Conservation (phyloP, 129 eudicot species). For the Helianthus tuberosus region DNA sequence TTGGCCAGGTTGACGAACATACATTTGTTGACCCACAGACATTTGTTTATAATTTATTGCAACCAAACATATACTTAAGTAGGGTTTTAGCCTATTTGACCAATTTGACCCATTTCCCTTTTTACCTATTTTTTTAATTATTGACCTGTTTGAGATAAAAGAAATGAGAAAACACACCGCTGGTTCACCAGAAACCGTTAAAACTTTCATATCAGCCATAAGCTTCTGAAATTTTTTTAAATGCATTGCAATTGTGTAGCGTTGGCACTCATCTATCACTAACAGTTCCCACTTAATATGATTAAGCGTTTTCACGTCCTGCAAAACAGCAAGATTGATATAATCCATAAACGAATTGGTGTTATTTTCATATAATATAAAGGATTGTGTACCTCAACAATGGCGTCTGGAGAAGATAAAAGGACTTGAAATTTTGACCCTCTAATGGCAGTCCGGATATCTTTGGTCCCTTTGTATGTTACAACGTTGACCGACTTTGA, state of each 20-base stretch:
- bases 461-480: conserved; percentile 38
- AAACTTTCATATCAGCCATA: conserved; percentile 39
- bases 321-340: conserved; percentile 5
- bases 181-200: conserved; percentile 29
- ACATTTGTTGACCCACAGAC: too few relatives aligned
- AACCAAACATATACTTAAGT: not conserved
- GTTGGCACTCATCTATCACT: conserved; percentile 43
- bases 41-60: too few relatives aligned
- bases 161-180: conserved; percentile 20
- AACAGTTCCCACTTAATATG: conserved; percentile 43
- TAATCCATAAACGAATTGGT: not conserved
- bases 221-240: conserved; percentile 27
- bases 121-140: too few relatives aligned
- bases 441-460: conserved; percentile 34
- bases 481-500: conserved; percentile 31
- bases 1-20: too few relatives aligned
- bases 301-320: conserved; percentile 38
- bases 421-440: conserved; percentile 41
- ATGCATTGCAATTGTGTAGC: conserved; percentile 11
- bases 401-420: conserved; percentile 32
- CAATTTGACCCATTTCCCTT: too few relatives aligned
- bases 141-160: not conserved
- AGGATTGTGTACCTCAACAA: conserved; percentile 39
- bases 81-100: not conserved
- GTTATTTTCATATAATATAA: not conserved